Percentiles rank a stretch among this genome's conserved stretches.
These are phyloP conservation scores for Clathrospora elynae DNA, from an alignment of 2,329 filamentous ascomycete species.

Conservation along the genomic window DNA sequence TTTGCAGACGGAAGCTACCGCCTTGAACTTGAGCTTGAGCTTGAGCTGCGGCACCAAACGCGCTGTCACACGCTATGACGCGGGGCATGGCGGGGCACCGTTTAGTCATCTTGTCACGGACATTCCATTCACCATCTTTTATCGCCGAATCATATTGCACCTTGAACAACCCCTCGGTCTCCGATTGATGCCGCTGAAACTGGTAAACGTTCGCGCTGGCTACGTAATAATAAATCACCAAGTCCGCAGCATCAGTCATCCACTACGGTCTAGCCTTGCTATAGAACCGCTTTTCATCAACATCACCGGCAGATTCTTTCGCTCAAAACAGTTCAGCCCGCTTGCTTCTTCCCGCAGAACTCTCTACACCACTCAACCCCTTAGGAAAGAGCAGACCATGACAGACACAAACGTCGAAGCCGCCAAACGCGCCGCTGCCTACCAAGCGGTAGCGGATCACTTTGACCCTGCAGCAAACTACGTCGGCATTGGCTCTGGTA, in stretches of 20 bases:
- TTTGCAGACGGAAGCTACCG: slow-evolving; percentile 1
- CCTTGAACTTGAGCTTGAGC: slow-evolving; percentile 6
- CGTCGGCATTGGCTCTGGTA: slow-evolving; percentile 80
- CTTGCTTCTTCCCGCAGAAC: background rate
- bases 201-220: slow-evolving; percentile 11
- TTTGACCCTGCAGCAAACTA: slow-evolving; percentile 66
- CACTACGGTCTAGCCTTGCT: slow-evolving; percentile 16
- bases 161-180: background rate
- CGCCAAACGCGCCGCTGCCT: slow-evolving; percentile 76
- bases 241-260: slow-evolving; percentile 38
- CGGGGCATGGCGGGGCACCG: slow-evolving; percentile 21
- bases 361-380: slow-evolving; percentile 15
- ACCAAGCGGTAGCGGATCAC: slow-evolving; percentile 73
- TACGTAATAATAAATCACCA: slow-evolving; percentile 36
- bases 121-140: slow-evolving; percentile 6
- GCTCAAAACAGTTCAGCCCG: background rate
- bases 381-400: slow-evolving; percentile 26
- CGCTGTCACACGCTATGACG: slow-evolving; percentile 20
- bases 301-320: slow-evolving; percentile 3
- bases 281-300: slow-evolving; percentile 7
- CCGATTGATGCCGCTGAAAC: slow-evolving; percentile 24
- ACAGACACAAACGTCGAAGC: slow-evolving; percentile 60
- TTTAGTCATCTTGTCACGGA: slow-evolving; percentile 7
- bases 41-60: slow-evolving; percentile 10
- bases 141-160: background rate